These are phyloP conservation scores for Spathaspora passalidarum DNA, from an alignment of 805 yeast genomes.

Conservation along the genomic window DNA sequence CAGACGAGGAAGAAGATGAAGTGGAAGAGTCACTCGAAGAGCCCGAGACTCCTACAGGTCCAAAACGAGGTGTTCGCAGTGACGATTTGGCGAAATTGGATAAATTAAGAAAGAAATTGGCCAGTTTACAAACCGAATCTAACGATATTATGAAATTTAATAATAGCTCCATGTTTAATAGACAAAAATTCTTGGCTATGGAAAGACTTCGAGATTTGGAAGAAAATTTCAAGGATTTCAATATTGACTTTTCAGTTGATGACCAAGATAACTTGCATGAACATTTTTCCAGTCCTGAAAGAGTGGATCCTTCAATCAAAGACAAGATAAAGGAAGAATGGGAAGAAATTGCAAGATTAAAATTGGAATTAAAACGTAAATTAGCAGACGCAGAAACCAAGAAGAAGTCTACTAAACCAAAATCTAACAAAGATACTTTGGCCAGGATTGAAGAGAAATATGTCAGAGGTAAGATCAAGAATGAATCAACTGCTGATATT, in stretches of 20 bases:
- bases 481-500: conserved; percentile 9
- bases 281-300: conserved; percentile 10
- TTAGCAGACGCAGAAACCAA: conserved; percentile 18
- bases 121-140: conserved; percentile 66
- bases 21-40: conserved; percentile 7
- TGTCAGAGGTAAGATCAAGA: conserved; percentile 40
- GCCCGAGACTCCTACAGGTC: conserved; percentile 20
- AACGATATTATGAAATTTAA: conserved; percentile 73
- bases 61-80: conserved; percentile 39
- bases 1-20: conserved; percentile 14
- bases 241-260: conserved; percentile 46
- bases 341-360: conserved; percentile 40
- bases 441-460: conserved; percentile 43
- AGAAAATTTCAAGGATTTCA: conserved; percentile 59
- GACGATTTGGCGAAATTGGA: conserved; percentile 58
- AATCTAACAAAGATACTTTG: conserved; percentile 15
- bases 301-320: conserved; percentile 31
- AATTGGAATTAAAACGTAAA: conserved; percentile 38
- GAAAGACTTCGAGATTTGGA: conserved; percentile 72
- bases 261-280: conserved; percentile 15
- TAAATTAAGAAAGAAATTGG: conserved; percentile 53
- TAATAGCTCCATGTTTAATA: conserved; percentile 54
- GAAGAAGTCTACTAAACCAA: conserved; percentile 8
- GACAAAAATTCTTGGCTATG: conserved; percentile 64
- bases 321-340: conserved; percentile 40